A percentile compares a stretch with the other conserved stretches of the same genome.
Conservation (phyloP, 306 rosid genomes). For the Hippophae gyantsensis region DNA sequence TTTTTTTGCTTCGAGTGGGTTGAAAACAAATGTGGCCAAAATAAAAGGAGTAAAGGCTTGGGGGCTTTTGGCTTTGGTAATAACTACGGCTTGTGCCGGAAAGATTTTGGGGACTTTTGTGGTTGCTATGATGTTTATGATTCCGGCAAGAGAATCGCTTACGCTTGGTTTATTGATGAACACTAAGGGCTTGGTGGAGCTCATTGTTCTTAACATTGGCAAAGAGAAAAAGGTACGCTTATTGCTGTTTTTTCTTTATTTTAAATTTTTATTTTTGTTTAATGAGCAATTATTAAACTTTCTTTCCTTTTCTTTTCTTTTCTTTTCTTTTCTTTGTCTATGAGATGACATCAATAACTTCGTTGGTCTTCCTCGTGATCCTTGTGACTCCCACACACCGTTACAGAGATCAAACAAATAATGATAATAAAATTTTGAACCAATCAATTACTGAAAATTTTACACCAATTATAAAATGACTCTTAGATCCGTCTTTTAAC, state of each 20-base stretch:
- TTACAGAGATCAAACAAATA: too few relatives aligned
- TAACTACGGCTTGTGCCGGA: constrained; percentile 61
- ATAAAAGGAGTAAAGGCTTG: constrained; percentile 49
- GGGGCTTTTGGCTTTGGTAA: constrained; percentile 62
- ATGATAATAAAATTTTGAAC: too few relatives aligned
- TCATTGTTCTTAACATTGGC: constrained; percentile 90
- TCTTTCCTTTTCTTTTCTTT: not conserved
- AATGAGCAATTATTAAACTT: not conserved
- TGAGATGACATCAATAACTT: not conserved
- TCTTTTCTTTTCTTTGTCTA: not conserved
- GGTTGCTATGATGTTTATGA: constrained; percentile 56
- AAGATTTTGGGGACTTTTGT: constrained; percentile 66
- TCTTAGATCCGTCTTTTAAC: too few relatives aligned
- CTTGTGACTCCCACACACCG: too few relatives aligned
- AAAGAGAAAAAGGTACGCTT: constrained; percentile 72
- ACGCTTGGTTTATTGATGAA: constrained; percentile 85
- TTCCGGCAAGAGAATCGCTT: constrained; percentile 57
- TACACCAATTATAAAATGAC: too few relatives aligned
- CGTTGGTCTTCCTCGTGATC: too few relatives aligned
- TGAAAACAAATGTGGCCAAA: constrained; percentile 70
- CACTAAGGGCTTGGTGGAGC: constrained; percentile 90
- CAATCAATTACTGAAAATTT: too few relatives aligned
- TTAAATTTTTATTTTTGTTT: not conserved
- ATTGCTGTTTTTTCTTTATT: not conserved
- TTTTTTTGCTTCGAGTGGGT: constrained; percentile 77